phyloP scores from a whole-genome alignment of 306 rosid genomes.

The Luffa acutangula region DNA sequence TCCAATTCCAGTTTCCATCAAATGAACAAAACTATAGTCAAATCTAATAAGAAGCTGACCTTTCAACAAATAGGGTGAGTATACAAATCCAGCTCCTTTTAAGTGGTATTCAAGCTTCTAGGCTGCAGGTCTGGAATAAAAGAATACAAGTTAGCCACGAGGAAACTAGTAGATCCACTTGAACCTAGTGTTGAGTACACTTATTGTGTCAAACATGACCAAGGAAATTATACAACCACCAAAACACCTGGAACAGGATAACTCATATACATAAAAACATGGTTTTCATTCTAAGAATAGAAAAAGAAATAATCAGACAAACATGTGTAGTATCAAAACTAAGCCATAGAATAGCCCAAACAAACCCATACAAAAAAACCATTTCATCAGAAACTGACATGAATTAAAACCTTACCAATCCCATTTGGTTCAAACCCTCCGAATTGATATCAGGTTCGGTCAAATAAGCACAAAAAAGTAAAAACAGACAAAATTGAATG shows the following conservation, averaged over 20 bases:
- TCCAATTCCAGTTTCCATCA: slow-evolving; percentile 4
- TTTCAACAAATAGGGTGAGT: neutral
- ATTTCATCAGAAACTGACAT: neutral
- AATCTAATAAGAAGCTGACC: slow-evolving; percentile 5
- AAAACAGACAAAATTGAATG: neutral
- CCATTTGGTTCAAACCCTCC: neutral
- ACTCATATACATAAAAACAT: neutral
- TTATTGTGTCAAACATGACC: neutral
- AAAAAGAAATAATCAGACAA: neutral
- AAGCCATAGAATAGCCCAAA: neutral
- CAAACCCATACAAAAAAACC: neutral
- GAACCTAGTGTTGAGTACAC: neutral
- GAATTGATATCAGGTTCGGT: neutral
- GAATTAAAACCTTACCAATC: neutral
- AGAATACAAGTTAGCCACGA: neutral
- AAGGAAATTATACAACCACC: neutral
- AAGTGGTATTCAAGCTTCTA: neutral
- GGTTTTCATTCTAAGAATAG: neutral
- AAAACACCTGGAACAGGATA: neutral
- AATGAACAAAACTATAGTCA: neutral
- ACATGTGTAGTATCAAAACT: neutral
- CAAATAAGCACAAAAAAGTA: neutral
- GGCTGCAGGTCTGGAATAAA: neutral
- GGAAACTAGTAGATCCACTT: neutral
- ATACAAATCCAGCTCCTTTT: slow-evolving; percentile 2